A percentile compares a stretch with the other conserved stretches of the same genome.
Evolutionary conservation across 305 asterid genomes (phyloP).

Genomic region (Fraxinus baroniana): DNA sequence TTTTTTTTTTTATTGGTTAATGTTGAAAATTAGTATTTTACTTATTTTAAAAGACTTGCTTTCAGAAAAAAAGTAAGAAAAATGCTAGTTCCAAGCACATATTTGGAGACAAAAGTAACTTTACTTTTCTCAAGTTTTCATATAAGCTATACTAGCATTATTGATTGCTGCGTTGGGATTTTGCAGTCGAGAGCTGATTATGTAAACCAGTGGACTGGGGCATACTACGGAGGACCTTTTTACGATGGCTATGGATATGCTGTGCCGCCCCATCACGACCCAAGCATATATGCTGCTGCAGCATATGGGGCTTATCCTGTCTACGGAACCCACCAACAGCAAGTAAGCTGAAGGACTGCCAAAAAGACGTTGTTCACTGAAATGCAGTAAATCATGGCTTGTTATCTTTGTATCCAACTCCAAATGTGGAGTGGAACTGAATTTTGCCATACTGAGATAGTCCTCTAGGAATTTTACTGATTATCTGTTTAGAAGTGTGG

Average conservation of each 20-base stretch:
- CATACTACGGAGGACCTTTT: constrained; percentile 49
- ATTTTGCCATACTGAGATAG: constrained; percentile 44
- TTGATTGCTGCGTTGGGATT: background rate
- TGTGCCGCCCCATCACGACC: constrained; percentile 41
- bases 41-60: background rate
- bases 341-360: constrained; percentile 41
- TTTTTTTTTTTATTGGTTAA: background rate
- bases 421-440: constrained; percentile 36
- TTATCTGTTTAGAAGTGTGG: constrained; percentile 40
- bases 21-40: background rate
- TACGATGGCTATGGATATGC: constrained; percentile 49
- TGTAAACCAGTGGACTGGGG: constrained; percentile 48
- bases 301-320: constrained; percentile 47
- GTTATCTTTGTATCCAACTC: constrained; percentile 26
- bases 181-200: constrained; percentile 43
- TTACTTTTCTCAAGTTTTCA: too few species aligned
- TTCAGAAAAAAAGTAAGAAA: background rate
- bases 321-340: constrained; percentile 55
- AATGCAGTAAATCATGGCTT: constrained; percentile 9
- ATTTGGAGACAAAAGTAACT: background rate
- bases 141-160: background rate
- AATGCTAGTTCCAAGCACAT: background rate
- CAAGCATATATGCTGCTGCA: constrained; percentile 43
- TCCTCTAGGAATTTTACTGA: constrained; percentile 30
- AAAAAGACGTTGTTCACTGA: background rate